Evolutionary conservation across 2,329 filamentous ascomycete genomes (phyloP), one percentile per base, ranked within the genome.

Genomic region (Coniochaeta prunicola): DNA sequence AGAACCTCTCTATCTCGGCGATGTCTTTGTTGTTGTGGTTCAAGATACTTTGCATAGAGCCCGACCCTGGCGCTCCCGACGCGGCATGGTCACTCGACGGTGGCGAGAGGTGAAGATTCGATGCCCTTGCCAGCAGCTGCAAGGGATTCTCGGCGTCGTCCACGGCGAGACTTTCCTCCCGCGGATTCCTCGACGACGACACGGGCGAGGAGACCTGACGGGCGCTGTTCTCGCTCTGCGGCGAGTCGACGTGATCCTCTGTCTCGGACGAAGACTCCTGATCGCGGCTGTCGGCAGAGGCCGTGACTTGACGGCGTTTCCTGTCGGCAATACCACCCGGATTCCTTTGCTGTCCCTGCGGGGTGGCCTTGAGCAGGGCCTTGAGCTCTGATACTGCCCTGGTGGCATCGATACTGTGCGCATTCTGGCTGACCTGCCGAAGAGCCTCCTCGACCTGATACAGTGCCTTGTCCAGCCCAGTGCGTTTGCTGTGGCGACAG

Each of bases 81-180:
- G 64, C 62, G 12, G 57, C 57, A 42, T 62, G 60, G 33, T 64
- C 66, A 33, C 62, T 65, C 9, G 70, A 60, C 50, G 68, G 67
- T 1, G 76, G 78, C 26, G 79, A 80, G n/a, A 83, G 76, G 59
- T 83, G 81, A 40, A 89, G 77, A 70, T 89, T 87, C 0, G 88
- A 91, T 1, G 88, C 88, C 33, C 88, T 80, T 2, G 88, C 88
- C 34, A 91, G 82, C 17, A 91, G 74, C 69, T 91, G 88, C 5
- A 91, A 74, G 0, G 88, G 88, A 61, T 91, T 91, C 66, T 91
- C 88, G 3, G 88, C 88, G 68, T 90, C 88, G 64, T 91, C 87
- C 28, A 89, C 75, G 13, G 84, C 80, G 33, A 88, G 77, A 55
- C 75, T 80, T 58, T 85, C 82, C 38, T 80, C 76, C 62, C 1